Evolutionary conservation across 495 filamentous ascomycete species (phyloP).

Genomic region (Sabuloglossum arenarium): DNA sequence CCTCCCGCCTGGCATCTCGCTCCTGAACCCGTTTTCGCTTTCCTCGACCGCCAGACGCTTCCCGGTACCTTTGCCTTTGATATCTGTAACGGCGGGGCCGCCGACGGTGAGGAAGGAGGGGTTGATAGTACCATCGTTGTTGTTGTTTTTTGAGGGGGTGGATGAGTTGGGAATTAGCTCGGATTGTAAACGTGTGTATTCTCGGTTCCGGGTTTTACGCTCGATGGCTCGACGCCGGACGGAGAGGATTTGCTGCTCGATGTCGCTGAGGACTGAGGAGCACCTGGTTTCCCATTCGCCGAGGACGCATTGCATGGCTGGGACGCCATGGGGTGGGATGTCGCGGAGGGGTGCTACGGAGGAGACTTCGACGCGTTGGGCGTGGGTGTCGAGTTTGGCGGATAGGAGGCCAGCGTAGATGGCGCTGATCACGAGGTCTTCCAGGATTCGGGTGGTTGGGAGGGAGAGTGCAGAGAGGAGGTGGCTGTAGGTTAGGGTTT

Average conservation of each 20-base stretch:
- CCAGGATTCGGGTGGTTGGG: conserved; percentile 45
- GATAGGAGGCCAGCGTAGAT: conserved; percentile 70
- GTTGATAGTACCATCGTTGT: no score
- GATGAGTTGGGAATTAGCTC: not conserved
- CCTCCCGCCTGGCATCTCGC: no score
- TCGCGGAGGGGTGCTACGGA: conserved; percentile 72
- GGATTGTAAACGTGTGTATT: not conserved
- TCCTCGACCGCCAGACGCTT: not conserved
- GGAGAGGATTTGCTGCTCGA: conserved; percentile 47
- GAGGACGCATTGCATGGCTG: conserved; percentile 42
- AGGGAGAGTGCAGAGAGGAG: conserved; percentile 50
- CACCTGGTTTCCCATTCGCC: conserved; percentile 59
- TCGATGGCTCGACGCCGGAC: conserved; percentile 33
- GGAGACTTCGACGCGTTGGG: conserved; percentile 50
- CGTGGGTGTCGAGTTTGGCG: conserved; percentile 60
- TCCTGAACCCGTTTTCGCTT: not conserved
- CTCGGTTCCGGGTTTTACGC: conserved; percentile 14
- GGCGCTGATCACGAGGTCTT: conserved; percentile 73
- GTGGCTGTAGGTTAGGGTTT: conserved; percentile 45
- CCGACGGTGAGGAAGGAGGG: no score
- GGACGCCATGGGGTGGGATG: conserved; percentile 45
- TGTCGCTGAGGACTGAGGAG: conserved; percentile 44
- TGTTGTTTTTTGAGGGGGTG: not conserved
- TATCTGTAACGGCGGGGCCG: not conserved
- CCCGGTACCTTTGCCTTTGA: not conserved